A percentile compares a stretch with the other conserved stretches of the same genome.
Conservation (phyloP, 1,284 basidiomycete genomes). For the Fomitopsis pinicola region DNA sequence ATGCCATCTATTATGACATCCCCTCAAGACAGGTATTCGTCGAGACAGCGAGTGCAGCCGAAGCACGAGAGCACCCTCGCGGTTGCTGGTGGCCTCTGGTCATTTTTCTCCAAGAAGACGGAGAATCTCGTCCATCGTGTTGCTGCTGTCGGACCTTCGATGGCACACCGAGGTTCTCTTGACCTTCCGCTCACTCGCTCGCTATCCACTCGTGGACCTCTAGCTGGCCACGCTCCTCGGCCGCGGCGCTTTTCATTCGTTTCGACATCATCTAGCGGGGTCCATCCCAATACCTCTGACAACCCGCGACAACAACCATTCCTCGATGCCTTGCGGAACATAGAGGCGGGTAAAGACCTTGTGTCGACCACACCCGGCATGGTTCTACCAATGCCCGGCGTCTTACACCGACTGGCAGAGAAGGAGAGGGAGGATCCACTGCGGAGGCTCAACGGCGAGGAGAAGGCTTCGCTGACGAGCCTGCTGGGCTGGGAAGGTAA, state of each 20-base stretch:
- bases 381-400: constrained; percentile 37
- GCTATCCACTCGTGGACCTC: constrained; percentile 3
- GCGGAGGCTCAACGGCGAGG: constrained; percentile 47
- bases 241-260: constrained; percentile 45
- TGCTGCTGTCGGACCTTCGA: constrained; percentile 27
- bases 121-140: constrained; percentile 31
- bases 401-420: constrained; percentile 46
- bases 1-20: constrained; percentile 15
- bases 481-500: constrained; percentile 57
- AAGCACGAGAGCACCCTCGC: constrained; percentile 21
- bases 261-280: constrained; percentile 18
- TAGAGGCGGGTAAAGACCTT: constrained; percentile 35
- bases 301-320: constrained; percentile 25
- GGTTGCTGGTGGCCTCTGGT: constrained; percentile 33
- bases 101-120: constrained; percentile 40
- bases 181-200: constrained; percentile 29
- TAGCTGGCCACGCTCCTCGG: constrained; percentile 20
- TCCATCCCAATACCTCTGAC: constrained; percentile 6
- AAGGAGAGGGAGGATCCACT: constrained; percentile 37
- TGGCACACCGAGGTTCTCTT: constrained; percentile 32
- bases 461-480: constrained; percentile 45
- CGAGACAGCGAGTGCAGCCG: constrained; percentile 8
- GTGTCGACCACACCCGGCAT: constrained; percentile 54
- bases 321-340: constrained; percentile 31
- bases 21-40: constrained; percentile 13